phyloP scores from a whole-genome alignment of 2,329 filamentous ascomycete species.

The Coniochaeta sp. region DNA sequence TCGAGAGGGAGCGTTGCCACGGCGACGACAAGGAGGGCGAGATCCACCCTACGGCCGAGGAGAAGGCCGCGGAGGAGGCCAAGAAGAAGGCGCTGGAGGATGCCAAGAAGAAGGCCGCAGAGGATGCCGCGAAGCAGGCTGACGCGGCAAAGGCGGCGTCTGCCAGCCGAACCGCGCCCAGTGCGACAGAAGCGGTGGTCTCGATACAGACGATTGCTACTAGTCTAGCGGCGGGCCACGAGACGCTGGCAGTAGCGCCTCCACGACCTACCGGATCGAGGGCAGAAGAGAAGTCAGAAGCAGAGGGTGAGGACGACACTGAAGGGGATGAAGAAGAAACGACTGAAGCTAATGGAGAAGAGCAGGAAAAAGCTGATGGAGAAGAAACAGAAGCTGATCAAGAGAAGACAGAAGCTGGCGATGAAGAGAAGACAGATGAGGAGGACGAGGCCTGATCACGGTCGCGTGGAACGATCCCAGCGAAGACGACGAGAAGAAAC shows the following conservation, averaged over 20 bases:
- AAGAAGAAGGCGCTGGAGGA: conserved; percentile 2
- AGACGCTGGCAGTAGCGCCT: not conserved
- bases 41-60: conserved; percentile 12
- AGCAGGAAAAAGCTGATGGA: no score
- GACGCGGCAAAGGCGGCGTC: not conserved
- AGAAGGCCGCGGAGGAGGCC: conserved; percentile 5
- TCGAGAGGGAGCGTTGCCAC: conserved; percentile 39
- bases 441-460: not conserved
- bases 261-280: not conserved
- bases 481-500: not conserved
- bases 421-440: not conserved
- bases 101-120: conserved; percentile 5
- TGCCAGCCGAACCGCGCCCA: not conserved
- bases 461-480: not conserved
- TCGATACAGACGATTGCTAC: not conserved
- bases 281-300: no score
- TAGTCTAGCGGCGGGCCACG: not conserved
- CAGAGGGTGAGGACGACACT: no score
- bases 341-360: no score
- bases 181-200: not conserved
- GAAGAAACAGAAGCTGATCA: no score
- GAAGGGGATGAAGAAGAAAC: no score
- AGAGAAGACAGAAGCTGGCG: no score
- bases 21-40: conserved; percentile 24
- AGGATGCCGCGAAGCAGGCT: conserved; percentile 2